Base-by-base conservation (phyloP, 495 filamentous ascomycete genomes). In the Pyronema omphalodes region DNA sequence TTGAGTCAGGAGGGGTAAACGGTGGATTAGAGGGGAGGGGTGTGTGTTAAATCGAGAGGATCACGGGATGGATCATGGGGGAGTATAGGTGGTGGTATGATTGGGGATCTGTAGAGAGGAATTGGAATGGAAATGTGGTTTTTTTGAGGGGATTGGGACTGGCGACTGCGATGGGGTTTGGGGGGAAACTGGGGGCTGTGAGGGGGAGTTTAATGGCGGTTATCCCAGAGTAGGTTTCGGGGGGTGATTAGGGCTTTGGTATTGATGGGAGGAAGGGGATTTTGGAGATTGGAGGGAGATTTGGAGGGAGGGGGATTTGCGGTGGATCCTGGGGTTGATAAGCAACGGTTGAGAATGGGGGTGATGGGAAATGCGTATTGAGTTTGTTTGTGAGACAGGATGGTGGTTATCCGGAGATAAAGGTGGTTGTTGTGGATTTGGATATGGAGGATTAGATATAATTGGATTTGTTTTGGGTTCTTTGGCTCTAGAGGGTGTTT, bases 1-100 rank as follows among this genome's bases (percentile, higher is more conserved):
- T 60, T 67, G 46, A 74, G 74, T 40, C 72, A 75, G 58, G 72
- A 75, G 60, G 68, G 68, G 15, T 71, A 75, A 53, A 64, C 68
- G 0, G 70, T 71, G 17, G 71, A 73, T 29, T 14, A 37, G 6
- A 66, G 62, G 0, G 73, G 72, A 0, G 65, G 70, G 6, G 68
- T 74, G 74, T 37, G 71, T 75, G 2, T 52, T 74, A 43, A 74
- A 74, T 37, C 58, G 71, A 0, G 69, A 73, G 37, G 59, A 58
- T 0, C 41, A 61, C 8, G 23, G 23, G 5, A 61, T 60, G n/a
- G n/a, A n/a, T n/a, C n/a, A n/a, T n/a, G 37, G 69, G 68, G 1
- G 60, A 56, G 37, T 54, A 58, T 41, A 40, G 57, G 41, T 74
- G 72, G 72, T 73, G 69, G 47, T 72, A 74, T 58, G 73, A 74